These are phyloP conservation scores for Aspergillus clavatus DNA, from an alignment of 2,329 filamentous ascomycete genomes.

Conservation along the genomic window DNA sequence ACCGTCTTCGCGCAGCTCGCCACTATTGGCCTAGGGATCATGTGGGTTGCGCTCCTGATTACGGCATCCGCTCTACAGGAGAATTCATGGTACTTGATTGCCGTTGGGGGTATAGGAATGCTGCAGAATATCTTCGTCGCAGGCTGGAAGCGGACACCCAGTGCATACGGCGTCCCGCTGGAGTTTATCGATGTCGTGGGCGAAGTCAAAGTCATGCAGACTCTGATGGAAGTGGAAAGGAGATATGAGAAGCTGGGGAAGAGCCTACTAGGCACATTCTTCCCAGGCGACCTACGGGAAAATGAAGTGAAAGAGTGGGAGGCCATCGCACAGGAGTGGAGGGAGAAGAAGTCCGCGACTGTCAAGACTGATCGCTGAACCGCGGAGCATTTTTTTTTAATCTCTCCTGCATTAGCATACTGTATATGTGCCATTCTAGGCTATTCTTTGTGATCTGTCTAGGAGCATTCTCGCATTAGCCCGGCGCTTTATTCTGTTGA, in stretches of 20 bases:
- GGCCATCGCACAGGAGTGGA: not conserved
- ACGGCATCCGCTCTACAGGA: constrained; percentile 34
- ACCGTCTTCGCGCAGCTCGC: constrained; percentile 14
- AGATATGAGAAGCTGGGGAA: constrained; percentile 27
- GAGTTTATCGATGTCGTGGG: constrained; percentile 23
- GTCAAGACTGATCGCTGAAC: not conserved
- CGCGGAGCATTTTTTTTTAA: no score
- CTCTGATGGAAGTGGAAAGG: constrained; percentile 28
- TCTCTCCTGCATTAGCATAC: no score
- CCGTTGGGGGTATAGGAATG: constrained; percentile 36
- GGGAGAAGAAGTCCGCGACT: not conserved
- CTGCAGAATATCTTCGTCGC: constrained; percentile 39
- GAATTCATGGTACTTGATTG: constrained; percentile 41
- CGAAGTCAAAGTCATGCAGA: constrained; percentile 30
- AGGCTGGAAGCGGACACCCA: constrained; percentile 12
- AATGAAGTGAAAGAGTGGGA: constrained; percentile 13
- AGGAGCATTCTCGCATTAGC: no score
- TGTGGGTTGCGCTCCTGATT: constrained; percentile 43
- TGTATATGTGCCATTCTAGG: no score
- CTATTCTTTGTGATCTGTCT: no score
- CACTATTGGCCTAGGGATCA: constrained; percentile 23
- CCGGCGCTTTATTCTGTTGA: no score
- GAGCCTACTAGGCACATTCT: constrained; percentile 29
- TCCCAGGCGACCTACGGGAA: constrained; percentile 20
- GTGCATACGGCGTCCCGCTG: constrained; percentile 13